Conservation (phyloP, 768 basidiomycete species). For the Mycena alexandri region DNA sequence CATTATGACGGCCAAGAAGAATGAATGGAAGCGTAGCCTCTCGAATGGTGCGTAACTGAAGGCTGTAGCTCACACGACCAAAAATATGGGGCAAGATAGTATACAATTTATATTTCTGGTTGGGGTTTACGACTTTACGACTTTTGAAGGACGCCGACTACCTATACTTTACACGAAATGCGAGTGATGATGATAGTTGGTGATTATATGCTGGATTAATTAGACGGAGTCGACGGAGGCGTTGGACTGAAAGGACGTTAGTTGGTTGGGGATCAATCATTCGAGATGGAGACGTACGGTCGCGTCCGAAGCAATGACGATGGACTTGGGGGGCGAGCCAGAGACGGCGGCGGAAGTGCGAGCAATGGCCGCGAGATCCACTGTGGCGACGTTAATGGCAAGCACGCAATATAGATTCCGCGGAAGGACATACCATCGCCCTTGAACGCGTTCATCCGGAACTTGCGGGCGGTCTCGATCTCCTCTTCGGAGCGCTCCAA, state of each 20-base stretch:
- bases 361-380: conserved; percentile 84
- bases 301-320: conserved; percentile 13
- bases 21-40: not conserved
- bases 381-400: conserved; percentile 28
- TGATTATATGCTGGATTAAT: conserved; percentile 29
- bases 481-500: conserved; percentile 59
- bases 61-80: conserved; percentile 6
- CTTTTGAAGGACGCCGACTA: not conserved
- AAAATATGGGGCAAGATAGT: not conserved
- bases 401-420: not conserved
- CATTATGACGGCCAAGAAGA: not conserved
- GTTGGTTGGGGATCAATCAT: not conserved
- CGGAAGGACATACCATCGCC: conserved; percentile 58
- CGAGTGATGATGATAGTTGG: not conserved
- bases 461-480: conserved; percentile 55
- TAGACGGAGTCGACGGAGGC: conserved; percentile 17
- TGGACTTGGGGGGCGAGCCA: conserved; percentile 57
- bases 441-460: conserved; percentile 83
- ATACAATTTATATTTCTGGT: conserved; percentile 21
- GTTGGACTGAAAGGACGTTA: not conserved
- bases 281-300: not conserved
- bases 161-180: conserved; percentile 17
- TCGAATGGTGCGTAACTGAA: not conserved
- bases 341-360: conserved; percentile 83
- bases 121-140: conserved; percentile 14